Base-by-base conservation (phyloP, 371 early-diverging fungal species). In the Batrachochytrium dendrobatidis region DNA sequence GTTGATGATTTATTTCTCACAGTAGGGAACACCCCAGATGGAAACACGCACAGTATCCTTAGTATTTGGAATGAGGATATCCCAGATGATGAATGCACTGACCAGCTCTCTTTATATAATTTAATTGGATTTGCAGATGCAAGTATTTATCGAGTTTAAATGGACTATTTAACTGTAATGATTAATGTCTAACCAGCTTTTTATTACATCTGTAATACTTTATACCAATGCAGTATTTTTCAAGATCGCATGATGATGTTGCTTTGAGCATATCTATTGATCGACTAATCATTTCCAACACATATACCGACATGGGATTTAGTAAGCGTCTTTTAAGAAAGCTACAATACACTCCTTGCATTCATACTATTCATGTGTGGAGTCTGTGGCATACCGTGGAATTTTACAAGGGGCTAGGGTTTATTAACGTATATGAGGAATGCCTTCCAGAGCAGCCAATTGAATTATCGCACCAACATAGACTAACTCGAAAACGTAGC, bases 311-410 rank as follows among this genome's bases (percentile, higher is more conserved):
- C 25, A 43, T 53, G 3, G 68, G 68, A 26, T 63, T 67, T 53
- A 53, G 58, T 1, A 55, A 60, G 10, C 57, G 61, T 22, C 39
- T 67, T 6, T 49, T 67, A 30, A 60, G 58, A 6, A 60, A 67
- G 45, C 52, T 67, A 43, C 68, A 67, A 30, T 58, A 60, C 5
- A 53, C 46, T n/a, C 51, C 60, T 15, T 45, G 61, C 2, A 64
- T 63, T 10, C 51, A 56, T n/a, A 60, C 61, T 10, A 54, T 67
- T 34, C 55, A 63, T 34, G 68, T 67, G 4, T 67, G 68, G 68
- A 54, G 55, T 28, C 55, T 67, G 1, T 67, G 68, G 68, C 63
- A 63, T 25, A 61, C 68, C 17, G 63, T 63, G 50, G 28, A 43
- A 28, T 67, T 67, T 43, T 67, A 67, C 46, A 54, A 49, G 29